Evolutionary conservation across 345 rosid species (phyloP), one percentile per base, ranked within the genome.

Genomic region (Punica granatum): DNA sequence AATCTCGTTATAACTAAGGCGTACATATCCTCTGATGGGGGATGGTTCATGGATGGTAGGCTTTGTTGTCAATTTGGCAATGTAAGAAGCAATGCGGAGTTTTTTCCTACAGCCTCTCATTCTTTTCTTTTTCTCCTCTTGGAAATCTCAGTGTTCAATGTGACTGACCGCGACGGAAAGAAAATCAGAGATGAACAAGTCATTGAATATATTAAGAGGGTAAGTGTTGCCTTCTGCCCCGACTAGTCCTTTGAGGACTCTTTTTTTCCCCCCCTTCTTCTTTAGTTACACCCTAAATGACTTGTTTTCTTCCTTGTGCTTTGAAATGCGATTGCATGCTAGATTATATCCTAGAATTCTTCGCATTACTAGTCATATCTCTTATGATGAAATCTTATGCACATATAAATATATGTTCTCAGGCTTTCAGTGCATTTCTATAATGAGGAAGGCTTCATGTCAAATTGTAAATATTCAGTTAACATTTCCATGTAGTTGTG

Each of bases 21-120:
- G 10, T 80, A 92, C 72, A 88, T 92, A 70, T 84, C 97, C 15
- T 92, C 92, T 67, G 97, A 92, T 82, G 92, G 90, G 0, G 97
- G 88, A 63, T 92, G 98, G 98, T 90, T 92, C 73, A 92, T 92
- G 98, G 92, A 92, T 72, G 94, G 94, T 88, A 66, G 49, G 73
- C 41, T 56, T 66, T 72, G 15, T 37, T 61, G 68, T 60, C n/a
- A 35, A 14, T 63, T 71, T 19, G 44, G 65, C 46, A 10, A 34
- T 73, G 60, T 30, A 51, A 46, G 48, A 14, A 26, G 18, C 49
- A 41, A 36, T 70, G 51, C 23, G 7, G 64, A 58, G 67, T 12
- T 21, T 43, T 31, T n/a, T 56, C 42, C 28, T 41, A 36, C 33
- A 49, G 42, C 70, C 69, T 64, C 64, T 67, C 28, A 43, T 74